These are phyloP conservation scores for Panicum miliaceum DNA, from an alignment of 176 grass and related monocot genomes.

Conservation along the genomic window DNA sequence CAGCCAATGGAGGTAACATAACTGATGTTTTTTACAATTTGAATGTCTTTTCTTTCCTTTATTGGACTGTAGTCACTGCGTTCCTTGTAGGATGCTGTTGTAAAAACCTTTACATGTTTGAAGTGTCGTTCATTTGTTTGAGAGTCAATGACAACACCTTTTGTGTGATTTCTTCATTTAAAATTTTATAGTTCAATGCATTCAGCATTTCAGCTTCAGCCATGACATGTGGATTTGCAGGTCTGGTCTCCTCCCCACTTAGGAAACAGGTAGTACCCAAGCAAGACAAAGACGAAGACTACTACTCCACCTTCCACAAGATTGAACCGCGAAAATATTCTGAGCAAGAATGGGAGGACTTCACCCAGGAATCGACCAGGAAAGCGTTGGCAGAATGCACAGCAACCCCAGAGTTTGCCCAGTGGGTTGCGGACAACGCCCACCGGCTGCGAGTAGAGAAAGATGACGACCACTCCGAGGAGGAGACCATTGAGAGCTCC, in stretches of 20 bases:
- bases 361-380: slow-evolving; percentile 73
- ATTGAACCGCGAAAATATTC: slow-evolving; percentile 66
- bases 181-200: background rate
- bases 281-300: slow-evolving; percentile 59
- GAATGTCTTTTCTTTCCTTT: background rate
- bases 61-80: background rate
- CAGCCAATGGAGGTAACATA: slow-evolving; percentile 59
- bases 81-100: background rate
- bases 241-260: slow-evolving; percentile 36
- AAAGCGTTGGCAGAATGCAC: slow-evolving; percentile 60
- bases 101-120: slow-evolving; percentile 16
- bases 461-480: slow-evolving; percentile 51
- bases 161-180: background rate
- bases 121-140: background rate
- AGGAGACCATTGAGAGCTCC: slow-evolving; percentile 62
- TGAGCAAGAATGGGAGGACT: slow-evolving; percentile 79
- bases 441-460: slow-evolving; percentile 61
- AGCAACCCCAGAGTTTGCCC: slow-evolving; percentile 69
- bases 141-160: background rate
- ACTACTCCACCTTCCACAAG: slow-evolving; percentile 87
- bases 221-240: slow-evolving; percentile 46
- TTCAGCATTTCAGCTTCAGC: slow-evolving; percentile 9
- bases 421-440: slow-evolving; percentile 83
- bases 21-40: slow-evolving; percentile 8
- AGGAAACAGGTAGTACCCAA: slow-evolving; percentile 31